These are phyloP conservation scores for Jatropha multifida DNA, from an alignment of 441 rosid species.

Conservation along the genomic window DNA sequence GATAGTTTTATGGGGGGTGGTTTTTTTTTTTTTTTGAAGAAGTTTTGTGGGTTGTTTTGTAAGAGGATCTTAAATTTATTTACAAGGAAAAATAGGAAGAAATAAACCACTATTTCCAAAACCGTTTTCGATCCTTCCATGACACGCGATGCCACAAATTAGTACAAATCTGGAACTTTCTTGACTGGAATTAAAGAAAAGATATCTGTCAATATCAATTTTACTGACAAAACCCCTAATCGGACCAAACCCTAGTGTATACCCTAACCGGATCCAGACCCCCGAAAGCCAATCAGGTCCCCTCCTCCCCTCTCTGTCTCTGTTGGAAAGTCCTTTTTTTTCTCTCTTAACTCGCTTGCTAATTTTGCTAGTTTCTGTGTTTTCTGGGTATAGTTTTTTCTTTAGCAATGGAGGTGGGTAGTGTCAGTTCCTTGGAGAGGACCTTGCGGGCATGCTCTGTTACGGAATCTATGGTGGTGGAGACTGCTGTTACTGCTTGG, in stretches of 20 bases:
- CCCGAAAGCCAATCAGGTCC: slow-evolving; percentile 34
- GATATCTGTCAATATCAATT: slow-evolving; percentile 16
- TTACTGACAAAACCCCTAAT: slow-evolving; percentile 33
- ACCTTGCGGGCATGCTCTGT: slow-evolving; percentile 34
- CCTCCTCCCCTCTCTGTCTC: slow-evolving; percentile 6
- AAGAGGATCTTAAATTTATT: no score
- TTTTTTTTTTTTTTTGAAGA: no score
- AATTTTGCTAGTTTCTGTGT: slow-evolving; percentile 17
- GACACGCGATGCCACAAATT: not conserved
- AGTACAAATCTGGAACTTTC: not conserved
- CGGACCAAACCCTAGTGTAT: slow-evolving; percentile 42
- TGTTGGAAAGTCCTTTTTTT: not conserved
- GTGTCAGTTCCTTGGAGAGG: slow-evolving; percentile 32
- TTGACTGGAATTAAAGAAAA: slow-evolving; percentile 14
- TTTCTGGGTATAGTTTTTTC: slow-evolving; percentile 21
- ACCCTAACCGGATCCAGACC: slow-evolving; percentile 49
- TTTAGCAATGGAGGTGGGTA: slow-evolving; percentile 43
- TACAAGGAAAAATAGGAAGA: not conserved
- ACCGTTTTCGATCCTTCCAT: slow-evolving; percentile 1
- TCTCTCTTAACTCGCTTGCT: slow-evolving; percentile 4
- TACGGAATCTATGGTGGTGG: slow-evolving; percentile 35
- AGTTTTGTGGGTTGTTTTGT: no score
- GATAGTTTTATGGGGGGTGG: no score
- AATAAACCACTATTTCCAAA: not conserved
- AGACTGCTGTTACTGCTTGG: slow-evolving; percentile 38